Conservation (phyloP, 169 alveolate genomes). For the Perkinsus marinus region DNA sequence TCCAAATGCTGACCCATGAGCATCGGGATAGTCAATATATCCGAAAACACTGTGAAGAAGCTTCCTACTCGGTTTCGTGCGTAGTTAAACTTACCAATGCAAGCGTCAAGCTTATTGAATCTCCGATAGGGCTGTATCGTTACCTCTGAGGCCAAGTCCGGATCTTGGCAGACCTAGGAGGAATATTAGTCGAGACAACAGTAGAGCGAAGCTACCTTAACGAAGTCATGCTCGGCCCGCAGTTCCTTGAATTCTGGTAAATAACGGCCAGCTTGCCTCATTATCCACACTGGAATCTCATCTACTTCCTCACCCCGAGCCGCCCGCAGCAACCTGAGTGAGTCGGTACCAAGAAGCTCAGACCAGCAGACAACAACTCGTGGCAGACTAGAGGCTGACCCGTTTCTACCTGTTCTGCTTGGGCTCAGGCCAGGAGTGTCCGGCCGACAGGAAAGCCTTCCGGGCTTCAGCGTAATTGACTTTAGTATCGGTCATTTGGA, state of each 20-base stretch:
- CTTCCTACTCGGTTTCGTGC: neutral
- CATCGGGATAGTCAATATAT: slow-evolving; percentile 57
- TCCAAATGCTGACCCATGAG: slow-evolving; percentile 47
- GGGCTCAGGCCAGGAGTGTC: neutral
- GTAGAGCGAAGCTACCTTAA: slow-evolving; percentile 17
- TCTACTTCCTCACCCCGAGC: slow-evolving; percentile 24
- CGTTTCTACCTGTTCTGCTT: neutral
- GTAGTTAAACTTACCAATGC: slow-evolving; percentile 7
- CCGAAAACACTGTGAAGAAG: slow-evolving; percentile 38
- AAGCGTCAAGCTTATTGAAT: slow-evolving; percentile 44
- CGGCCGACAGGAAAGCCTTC: neutral
- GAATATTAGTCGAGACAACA: neutral
- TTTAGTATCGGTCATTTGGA: neutral
- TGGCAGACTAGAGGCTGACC: neutral
- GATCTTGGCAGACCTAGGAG: slow-evolving; percentile 44
- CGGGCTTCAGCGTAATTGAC: neutral
- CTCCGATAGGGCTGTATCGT: slow-evolving; percentile 57
- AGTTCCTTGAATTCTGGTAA: slow-evolving; percentile 50
- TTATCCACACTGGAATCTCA: slow-evolving; percentile 57
- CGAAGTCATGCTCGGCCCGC: slow-evolving; percentile 36
- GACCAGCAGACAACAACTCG: too few relatives aligned
- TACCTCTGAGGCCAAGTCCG: slow-evolving; percentile 55
- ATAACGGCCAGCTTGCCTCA: slow-evolving; percentile 71
- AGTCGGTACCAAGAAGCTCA: too few relatives aligned
- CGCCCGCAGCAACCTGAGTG: neutral